Evolutionary conservation across 1,139 yeast species (phyloP).

Genomic region (Saccharomyces hybrid): DNA sequence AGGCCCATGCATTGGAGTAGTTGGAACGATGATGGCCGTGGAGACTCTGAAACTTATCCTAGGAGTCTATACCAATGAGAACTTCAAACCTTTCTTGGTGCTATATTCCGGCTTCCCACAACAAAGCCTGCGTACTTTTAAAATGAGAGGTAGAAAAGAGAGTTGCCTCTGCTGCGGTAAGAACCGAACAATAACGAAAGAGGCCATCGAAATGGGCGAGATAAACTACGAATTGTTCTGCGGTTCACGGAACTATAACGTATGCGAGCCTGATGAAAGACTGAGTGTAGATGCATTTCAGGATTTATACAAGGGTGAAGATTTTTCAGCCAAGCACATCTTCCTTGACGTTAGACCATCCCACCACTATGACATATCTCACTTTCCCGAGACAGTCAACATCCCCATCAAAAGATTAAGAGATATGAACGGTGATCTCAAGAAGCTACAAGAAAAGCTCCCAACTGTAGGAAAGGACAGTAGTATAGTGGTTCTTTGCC

Average conservation of each 20-base stretch:
- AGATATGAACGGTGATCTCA: slow-evolving; percentile 32
- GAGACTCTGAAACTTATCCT: slow-evolving; percentile 75
- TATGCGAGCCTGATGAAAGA: slow-evolving; percentile 41
- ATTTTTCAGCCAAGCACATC: slow-evolving; percentile 22
- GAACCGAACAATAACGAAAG: slow-evolving; percentile 38
- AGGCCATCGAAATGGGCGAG: slow-evolving; percentile 39
- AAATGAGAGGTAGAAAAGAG: slow-evolving; percentile 63
- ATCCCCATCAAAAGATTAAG: slow-evolving; percentile 51
- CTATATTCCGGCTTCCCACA: slow-evolving; percentile 68
- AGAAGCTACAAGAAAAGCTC: slow-evolving; percentile 15
- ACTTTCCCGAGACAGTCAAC: slow-evolving; percentile 53
- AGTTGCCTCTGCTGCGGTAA: slow-evolving; percentile 64
- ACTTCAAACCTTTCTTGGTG: slow-evolving; percentile 61
- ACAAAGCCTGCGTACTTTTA: slow-evolving; percentile 64
- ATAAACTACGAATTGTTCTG: slow-evolving; percentile 69
- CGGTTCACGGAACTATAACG: slow-evolving; percentile 49
- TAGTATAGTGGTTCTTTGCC: slow-evolving; percentile 45
- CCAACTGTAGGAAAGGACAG: slow-evolving; percentile 19
- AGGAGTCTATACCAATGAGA: slow-evolving; percentile 43
- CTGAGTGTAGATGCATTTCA: slow-evolving; percentile 43
- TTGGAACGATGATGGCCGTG: slow-evolving; percentile 84
- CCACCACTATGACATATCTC: slow-evolving; percentile 65
- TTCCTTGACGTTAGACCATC: slow-evolving; percentile 76
- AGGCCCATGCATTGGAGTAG: slow-evolving; percentile 90
- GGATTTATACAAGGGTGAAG: slow-evolving; percentile 10